Evolutionary conservation across 1,284 basidiomycete genomes (phyloP), one percentile per base, ranked within the genome.

Genomic region (Golubevia sp.): DNA sequence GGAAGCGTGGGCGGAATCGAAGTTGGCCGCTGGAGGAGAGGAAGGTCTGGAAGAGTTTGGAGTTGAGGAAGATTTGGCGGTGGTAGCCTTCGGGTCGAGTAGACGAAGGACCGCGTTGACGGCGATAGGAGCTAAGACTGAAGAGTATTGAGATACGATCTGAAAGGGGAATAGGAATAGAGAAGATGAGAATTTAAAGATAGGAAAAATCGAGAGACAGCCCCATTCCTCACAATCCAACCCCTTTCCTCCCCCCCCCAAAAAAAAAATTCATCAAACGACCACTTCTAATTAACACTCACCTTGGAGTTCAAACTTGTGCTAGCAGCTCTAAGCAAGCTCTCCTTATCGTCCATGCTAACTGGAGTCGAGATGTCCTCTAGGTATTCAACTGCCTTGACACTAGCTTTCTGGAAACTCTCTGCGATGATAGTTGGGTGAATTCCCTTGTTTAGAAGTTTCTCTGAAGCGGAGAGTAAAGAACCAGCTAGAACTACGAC

Each of bases 131-230:
- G 97, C 93, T 62, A 99, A 89, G 48, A 93, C 94, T 8, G 94
- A 93, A 2, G 97, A 99, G 85, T 98, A 99, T 88, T 99, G 97
- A 20, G 96, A 98, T 54, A 99, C 97, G 76, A 99, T 97, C 93
- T 96, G 67, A n/a, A n/a, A n/a, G n/a, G n/a, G n/a, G n/a, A n/a
- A n/a, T 15, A 56, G 30, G 21, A 56, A 53, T 13, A 44, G 15
- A 49, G 20, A 6, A 23, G 2, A 61, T 44, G 2, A 66, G 48
- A 51, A 59, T 21, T 24, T 38, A 55, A 34, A 34, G 30, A 34
- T 3, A 34, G 11, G 30, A 34, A 34, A 11, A 34, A 34, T 3
- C 30, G 30, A 34, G 30, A 34, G 30, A 34, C 4, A 34, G 5
- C 11, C 11, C 30, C 30, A 34, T 34, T 34, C 30, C 11, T 11